A percentile compares a stretch with the other conserved stretches of the same genome.
Evolutionary conservation across 1,284 basidiomycete species (phyloP).

Genomic region (Cutaneotrichosporon sp.): DNA sequence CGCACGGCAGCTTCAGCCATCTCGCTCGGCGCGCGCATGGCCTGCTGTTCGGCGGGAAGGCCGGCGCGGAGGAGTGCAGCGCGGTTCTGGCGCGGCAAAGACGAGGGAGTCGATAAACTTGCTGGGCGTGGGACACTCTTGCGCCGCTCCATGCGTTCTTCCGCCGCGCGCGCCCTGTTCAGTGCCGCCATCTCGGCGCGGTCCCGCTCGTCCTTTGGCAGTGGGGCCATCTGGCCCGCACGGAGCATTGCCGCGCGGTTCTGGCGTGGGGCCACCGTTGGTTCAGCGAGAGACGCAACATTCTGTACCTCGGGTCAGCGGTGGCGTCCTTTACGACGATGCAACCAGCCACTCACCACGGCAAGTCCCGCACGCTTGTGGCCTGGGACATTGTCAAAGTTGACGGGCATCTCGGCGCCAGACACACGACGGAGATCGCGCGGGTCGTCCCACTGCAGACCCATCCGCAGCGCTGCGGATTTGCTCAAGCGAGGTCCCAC

Average conservation of each 20-base stretch:
- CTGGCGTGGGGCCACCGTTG: conserved; percentile 23
- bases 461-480: conserved; percentile 29
- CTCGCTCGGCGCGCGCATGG: conserved; percentile 11
- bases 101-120: conserved; percentile 16
- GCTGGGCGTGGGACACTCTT: conserved; percentile 30
- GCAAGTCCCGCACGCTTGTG: conserved; percentile 27
- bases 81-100: conserved; percentile 15
- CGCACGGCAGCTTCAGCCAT: conserved; percentile 20
- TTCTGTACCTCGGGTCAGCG: conserved; percentile 15
- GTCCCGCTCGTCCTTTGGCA: conserved; percentile 10
- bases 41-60: background rate
- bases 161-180: conserved; percentile 27
- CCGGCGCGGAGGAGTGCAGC: conserved; percentile 18
- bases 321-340: background rate
- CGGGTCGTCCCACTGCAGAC: conserved; percentile 32
- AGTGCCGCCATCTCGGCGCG: conserved; percentile 22
- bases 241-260: conserved; percentile 20
- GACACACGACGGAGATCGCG: conserved; percentile 10
- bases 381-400: conserved; percentile 25
- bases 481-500: conserved; percentile 38
- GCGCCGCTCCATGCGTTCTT: conserved; percentile 28
- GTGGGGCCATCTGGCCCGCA: conserved; percentile 4
- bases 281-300: conserved; percentile 31
- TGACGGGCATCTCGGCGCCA: conserved; percentile 10
- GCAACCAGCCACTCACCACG: conserved; percentile 20